Evolutionary conservation across 106 monocot genomes (phyloP).

Genomic region (Chionographis japonica): DNA sequence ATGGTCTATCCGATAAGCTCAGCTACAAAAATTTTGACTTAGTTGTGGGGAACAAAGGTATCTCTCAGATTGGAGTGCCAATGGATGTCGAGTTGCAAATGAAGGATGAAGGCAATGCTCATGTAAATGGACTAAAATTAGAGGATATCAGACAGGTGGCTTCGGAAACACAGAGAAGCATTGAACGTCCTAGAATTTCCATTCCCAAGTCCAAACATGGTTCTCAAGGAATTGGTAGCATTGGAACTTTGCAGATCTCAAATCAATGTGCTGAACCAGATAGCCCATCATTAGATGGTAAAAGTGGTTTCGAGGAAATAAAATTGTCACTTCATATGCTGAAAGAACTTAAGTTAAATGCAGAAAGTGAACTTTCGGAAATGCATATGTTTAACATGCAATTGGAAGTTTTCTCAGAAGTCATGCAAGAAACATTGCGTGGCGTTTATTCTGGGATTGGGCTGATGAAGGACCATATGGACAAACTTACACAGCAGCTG

Average conservation of each 20-base stretch:
- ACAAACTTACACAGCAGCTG: conserved; percentile 43
- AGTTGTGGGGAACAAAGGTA: conserved; percentile 10
- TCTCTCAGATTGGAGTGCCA: conserved; percentile 10
- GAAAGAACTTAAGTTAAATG: conserved; percentile 11
- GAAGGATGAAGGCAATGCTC: conserved; percentile 3
- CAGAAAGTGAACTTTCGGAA: conserved; percentile 53
- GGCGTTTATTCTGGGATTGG: conserved; percentile 26
- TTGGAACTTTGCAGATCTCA: neutral
- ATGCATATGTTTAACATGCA: conserved; percentile 34
- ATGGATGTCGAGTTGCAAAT: conserved; percentile 4
- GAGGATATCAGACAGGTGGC: neutral
- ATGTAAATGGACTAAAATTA: conserved; percentile 12
- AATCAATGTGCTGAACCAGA: neutral
- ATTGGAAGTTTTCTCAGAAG: conserved; percentile 47
- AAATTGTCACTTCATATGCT: conserved; percentile 14
- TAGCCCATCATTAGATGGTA: conserved; percentile 10
- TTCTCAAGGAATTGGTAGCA: conserved; percentile 2
- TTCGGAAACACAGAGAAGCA: conserved; percentile 11
- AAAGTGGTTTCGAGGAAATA: conserved; percentile 23
- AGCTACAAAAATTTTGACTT: conserved; percentile 11
- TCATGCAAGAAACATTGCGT: conserved; percentile 58
- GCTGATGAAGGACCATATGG: conserved; percentile 32
- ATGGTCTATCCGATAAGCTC: conserved; percentile 17
- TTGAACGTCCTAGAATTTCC: conserved; percentile 1
- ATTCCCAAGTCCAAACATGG: conserved; percentile 1